Base-by-base conservation (phyloP, 1,284 basidiomycete genomes). In the Cystobasidiaceae sp. region DNA sequence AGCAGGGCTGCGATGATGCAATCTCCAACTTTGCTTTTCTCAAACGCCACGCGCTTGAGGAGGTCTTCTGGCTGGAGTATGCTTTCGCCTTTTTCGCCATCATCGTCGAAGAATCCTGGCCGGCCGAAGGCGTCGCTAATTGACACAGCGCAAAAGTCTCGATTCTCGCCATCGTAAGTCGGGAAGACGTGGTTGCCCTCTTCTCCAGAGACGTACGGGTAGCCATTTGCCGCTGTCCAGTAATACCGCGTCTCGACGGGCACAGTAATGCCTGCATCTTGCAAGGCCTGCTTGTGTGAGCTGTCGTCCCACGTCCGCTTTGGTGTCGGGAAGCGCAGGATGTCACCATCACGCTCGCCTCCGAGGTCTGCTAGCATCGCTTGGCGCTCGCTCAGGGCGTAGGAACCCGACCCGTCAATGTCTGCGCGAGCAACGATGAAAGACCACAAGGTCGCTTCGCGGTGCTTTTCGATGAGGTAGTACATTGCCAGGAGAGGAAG, bases 1-100 rank as follows among this genome's bases (percentile, higher is more conserved):
- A 77, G 54, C 15, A 79, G 67, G 4, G 72, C 74, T 17, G 64
- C 68, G 54, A 78, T 75, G 17, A 78, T 62, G 62, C 78, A 79
- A 65, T 78, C 77, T 8, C 77, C 78, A 54, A 77, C 78, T 21
- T 67, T 34, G 0, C 71, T 71, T 39, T 72, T 49, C 8, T 65
- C 68, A 55, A 77, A 79, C 2, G 77, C 70, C 6, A 78, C 30
- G 15, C 66, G 63, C 13, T 67, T 71, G 70, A 79, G 75, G 4
- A 75, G 70, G 13, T 72, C 72, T 3, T 58, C 27, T 4, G 62
- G 64, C n/a, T 41, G 46, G 4, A 65, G 11, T 11, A n/a, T 23
- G 0, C 21, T 2, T 25, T 11, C 27, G 4, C 41, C 39, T 13
- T 45, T 39, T 17, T 8, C 21, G 8, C 25, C 19, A 34, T 30